Evolutionary conservation across 768 basidiomycete genomes (phyloP), one percentile per base, ranked within the genome.

Genomic region (Serendipita sp.): DNA sequence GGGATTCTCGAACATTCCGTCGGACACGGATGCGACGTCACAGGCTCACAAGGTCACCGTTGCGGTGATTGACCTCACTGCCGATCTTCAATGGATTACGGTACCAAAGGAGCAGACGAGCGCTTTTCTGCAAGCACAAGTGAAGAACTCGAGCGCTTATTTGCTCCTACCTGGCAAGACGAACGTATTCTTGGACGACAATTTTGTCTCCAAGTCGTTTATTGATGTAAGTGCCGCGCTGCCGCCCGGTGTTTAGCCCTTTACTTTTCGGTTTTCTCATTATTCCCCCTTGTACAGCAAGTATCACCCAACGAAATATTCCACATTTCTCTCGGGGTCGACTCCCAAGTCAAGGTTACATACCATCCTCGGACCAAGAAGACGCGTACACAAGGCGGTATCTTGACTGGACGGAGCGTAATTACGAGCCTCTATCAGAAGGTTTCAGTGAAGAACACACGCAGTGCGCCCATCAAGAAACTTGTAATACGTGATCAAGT

Each of bases 101-200:
- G 75, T 80, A 26, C 83, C 83, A 2, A 73, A 78, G 34, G 69
- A 76, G 33, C 77, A 77, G 41, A 73, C 78, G 1, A 71, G 75
- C 17, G 81, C 79, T 5, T 83, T 78, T 66, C 68, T 82, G 42
- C 56, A 80, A 77, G 79, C 76, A 63, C 69, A 73, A 64, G 77
- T 84, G 60, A 78, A 78, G 69, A 84, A 84, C 66, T 79, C 75
- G 45, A 82, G 79, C 68, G 79, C 81, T 60, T 81, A 81, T 65
- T 72, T 77, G 28, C 72, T 84, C 30, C 75, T 85, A 1, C 73
- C 79, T 5, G 83, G 83, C 0, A 72, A 75, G 0, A 78, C 82
- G 42, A 77, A 71, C 63, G 78, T 84, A 26, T 81, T 83, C 67
- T 67, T 83, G 63, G 78, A 84, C 66, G 80, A 81, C 62, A 74